Conservation (phyloP, 2,329 filamentous ascomycete genomes). For the Verticillium klebahnii region DNA sequence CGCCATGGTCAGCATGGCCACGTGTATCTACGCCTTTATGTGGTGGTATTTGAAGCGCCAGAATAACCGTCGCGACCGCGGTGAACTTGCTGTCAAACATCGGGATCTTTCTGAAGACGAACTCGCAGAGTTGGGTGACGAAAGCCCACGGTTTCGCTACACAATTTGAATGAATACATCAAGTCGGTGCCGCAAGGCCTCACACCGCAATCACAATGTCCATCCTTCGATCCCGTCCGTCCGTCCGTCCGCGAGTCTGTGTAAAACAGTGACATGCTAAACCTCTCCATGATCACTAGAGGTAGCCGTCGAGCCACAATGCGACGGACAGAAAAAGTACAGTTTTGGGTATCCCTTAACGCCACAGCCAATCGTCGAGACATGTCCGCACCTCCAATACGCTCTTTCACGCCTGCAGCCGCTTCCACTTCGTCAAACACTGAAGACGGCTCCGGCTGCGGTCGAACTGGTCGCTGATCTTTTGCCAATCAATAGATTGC, state of each 20-base stretch:
- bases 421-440: conserved; percentile 64
- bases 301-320: background rate
- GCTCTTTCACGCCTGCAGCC: background rate
- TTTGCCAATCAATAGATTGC: conserved; percentile 59
- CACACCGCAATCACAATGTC: background rate
- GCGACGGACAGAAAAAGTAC: background rate
- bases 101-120: conserved; percentile 39
- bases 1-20: conserved; percentile 13
- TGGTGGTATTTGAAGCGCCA: conserved; percentile 29
- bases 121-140: conserved; percentile 45
- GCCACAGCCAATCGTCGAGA: background rate
- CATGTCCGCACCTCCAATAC: background rate
- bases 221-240: too few relatives aligned
- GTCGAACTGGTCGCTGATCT: conserved; percentile 58
- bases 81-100: conserved; percentile 32
- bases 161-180: conserved; percentile 23
- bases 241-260: background rate
- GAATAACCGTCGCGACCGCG: conserved; percentile 41
- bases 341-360: background rate
- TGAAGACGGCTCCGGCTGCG: conserved; percentile 60
- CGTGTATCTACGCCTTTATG: conserved; percentile 29
- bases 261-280: background rate
- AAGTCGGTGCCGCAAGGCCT: background rate
- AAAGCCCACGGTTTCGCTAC: conserved; percentile 45
- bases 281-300: background rate